phyloP scores from a whole-genome alignment of 2,329 filamentous ascomycete species.

The Aspergillus sp. region DNA sequence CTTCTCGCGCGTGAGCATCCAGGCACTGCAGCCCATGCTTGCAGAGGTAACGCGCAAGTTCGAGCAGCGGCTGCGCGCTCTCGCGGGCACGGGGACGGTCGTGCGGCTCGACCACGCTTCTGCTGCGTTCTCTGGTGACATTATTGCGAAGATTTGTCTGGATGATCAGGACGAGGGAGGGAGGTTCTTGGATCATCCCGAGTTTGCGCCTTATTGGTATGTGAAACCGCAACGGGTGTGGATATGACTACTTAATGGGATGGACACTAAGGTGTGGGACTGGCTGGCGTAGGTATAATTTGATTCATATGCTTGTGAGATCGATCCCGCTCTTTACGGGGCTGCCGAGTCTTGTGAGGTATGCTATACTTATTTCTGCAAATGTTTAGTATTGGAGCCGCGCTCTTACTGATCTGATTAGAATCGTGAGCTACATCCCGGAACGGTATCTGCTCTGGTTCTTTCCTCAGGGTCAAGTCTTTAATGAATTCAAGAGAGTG shows the following conservation, averaged over 20 bases:
- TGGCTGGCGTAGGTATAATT: background rate
- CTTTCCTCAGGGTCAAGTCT: background rate
- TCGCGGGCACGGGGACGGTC: background rate
- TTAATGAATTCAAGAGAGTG: background rate
- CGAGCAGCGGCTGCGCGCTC: background rate
- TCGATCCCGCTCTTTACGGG: background rate
- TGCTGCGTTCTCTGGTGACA: slow-evolving; percentile 1
- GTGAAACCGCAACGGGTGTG: background rate
- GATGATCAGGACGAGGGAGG: background rate
- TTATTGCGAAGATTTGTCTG: background rate
- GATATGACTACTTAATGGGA: too few species aligned
- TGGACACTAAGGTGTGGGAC: too few species aligned
- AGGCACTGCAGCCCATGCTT: background rate
- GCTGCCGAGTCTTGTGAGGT: background rate
- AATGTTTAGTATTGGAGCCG: background rate
- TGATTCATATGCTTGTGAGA: background rate
- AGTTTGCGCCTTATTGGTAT: background rate
- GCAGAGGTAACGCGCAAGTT: background rate
- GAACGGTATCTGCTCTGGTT: background rate
- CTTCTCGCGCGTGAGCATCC: slow-evolving; percentile 1
- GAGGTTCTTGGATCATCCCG: background rate
- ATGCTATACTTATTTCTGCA: background rate
- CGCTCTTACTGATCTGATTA: background rate
- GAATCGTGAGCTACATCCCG: background rate
- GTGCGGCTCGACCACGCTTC: background rate